Evolutionary conservation across 257 asterid species (phyloP).

Genomic region (Ilex aquifolium): DNA sequence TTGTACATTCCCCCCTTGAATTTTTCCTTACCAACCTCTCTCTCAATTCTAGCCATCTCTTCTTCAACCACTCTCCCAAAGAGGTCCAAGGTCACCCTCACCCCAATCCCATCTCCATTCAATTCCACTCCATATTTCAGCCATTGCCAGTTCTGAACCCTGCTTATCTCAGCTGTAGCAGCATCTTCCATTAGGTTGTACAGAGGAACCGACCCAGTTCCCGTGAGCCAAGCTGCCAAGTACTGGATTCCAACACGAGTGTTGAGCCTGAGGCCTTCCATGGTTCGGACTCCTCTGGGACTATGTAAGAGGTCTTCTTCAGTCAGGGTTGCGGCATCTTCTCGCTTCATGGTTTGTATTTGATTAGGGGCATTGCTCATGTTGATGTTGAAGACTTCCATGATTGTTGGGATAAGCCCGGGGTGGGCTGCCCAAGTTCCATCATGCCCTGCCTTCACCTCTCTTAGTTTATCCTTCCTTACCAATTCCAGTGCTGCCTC

Average conservation of each 20-base stretch:
- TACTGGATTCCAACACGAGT: constrained; percentile 89
- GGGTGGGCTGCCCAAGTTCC: constrained; percentile 99
- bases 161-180: constrained; percentile 94
- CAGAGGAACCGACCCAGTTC: constrained; percentile 85
- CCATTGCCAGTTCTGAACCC: constrained; percentile 99
- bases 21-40: constrained; percentile 73
- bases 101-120: constrained; percentile 83
- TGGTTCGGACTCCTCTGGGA: constrained; percentile 67
- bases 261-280: constrained; percentile 93
- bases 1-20: constrained; percentile 66
- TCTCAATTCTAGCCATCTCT: constrained; percentile 84
- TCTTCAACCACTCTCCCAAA: constrained; percentile 90
- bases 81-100: constrained; percentile 54
- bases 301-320: constrained; percentile 68
- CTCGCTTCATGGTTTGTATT: constrained; percentile 51
- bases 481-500: constrained; percentile 85
- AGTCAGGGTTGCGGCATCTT: constrained; percentile 48
- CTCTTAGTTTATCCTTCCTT: constrained; percentile 66
- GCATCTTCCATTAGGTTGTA: constrained; percentile 99
- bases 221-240: constrained; percentile 86
- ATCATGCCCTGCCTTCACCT: constrained; percentile 90
- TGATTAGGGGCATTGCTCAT: constrained; percentile 62
- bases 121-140: constrained; percentile 65
- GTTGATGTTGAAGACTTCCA: constrained; percentile 51
- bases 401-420: constrained; percentile 68